Percentiles rank a stretch among this genome's conserved stretches.
Conservation (phyloP, 169 alveolate genomes). For the Plasmodium inui region DNA sequence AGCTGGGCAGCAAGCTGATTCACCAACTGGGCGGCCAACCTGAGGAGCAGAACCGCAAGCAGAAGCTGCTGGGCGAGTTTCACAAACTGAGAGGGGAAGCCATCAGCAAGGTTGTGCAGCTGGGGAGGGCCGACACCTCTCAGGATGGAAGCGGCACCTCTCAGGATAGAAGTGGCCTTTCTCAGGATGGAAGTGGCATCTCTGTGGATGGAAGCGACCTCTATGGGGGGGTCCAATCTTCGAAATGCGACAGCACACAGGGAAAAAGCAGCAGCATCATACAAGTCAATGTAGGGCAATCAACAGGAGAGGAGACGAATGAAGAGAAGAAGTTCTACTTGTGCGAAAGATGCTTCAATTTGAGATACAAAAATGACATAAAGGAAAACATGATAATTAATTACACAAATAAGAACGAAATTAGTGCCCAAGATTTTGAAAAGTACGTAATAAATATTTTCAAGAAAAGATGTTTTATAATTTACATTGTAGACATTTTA, state of each 20-base stretch:
- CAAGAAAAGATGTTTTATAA: constrained; percentile 63
- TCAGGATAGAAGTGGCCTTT: too few relatives aligned
- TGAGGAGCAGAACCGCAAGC: neutral
- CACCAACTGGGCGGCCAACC: neutral
- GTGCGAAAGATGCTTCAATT: constrained; percentile 70
- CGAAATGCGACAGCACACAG: neutral
- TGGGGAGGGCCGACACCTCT: neutral
- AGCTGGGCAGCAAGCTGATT: neutral
- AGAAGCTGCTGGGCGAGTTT: neutral
- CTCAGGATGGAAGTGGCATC: too few relatives aligned
- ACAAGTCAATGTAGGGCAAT: neutral
- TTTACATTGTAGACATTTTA: constrained; percentile 69
- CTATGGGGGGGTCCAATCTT: neutral
- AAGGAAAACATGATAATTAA: constrained; percentile 40
- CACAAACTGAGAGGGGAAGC: neutral
- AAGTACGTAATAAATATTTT: constrained; percentile 75
- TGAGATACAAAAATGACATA: constrained; percentile 59
- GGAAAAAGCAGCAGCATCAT: neutral
- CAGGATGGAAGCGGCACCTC: neutral
- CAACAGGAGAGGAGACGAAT: neutral
- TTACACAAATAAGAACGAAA: constrained; percentile 67
- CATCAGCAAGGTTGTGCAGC: neutral
- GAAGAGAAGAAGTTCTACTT: constrained; percentile 24
- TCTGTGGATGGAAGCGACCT: too few relatives aligned
- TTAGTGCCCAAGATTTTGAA: constrained; percentile 74